Evolutionary conservation across 768 basidiomycete species (phyloP), one percentile per base, ranked within the genome.

Genomic region (Boletus huronensis): DNA sequence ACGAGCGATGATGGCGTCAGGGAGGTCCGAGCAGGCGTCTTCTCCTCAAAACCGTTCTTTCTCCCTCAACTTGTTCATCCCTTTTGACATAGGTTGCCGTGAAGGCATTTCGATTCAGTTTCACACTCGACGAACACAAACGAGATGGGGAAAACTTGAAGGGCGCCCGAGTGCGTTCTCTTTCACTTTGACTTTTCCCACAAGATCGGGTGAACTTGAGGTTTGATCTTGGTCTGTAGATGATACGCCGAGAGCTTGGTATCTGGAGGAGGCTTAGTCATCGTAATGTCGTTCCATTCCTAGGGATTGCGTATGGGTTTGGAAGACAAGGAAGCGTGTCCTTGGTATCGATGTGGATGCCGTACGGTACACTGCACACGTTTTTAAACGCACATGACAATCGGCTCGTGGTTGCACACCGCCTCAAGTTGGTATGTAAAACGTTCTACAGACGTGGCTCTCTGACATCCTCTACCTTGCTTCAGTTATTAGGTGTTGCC

Each of bases 271-370:
- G 38, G 28, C 49, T 52, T 8, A 38, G 6, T 29, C 56, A 58
- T 28, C 34, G 10, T 2, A 58, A 52, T 5, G 38, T 58, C 9
- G 49, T 51, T 5, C 39, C 34, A 21, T 58, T 58, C 44, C 46
- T 48, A 13, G 56, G 58, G 8, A 52, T 49, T 5, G 14, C 34
- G 0, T 17, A 48, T 10, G 51, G 57, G 14, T 58, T 58, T 21
- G 57, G 47, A 26, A 53, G 43, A 50, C 49, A 38, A 21, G 38
- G 51, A 49, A 46, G 28, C 21, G 21, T 34, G 0, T 49, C 47
- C 14, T 41, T 59, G 48, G 57, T 50, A 23, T 58, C 57, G 7
- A 6, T 29, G 9, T 58, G 58, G 56, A 58, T 58, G 45, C 50
- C 54, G 3, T 40, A 52, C 17, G 50, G 42, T 39, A 48, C 50